Evolutionary conservation across 1,139 yeast species (phyloP).

Genomic region (Kluyveromyces marxianus): DNA sequence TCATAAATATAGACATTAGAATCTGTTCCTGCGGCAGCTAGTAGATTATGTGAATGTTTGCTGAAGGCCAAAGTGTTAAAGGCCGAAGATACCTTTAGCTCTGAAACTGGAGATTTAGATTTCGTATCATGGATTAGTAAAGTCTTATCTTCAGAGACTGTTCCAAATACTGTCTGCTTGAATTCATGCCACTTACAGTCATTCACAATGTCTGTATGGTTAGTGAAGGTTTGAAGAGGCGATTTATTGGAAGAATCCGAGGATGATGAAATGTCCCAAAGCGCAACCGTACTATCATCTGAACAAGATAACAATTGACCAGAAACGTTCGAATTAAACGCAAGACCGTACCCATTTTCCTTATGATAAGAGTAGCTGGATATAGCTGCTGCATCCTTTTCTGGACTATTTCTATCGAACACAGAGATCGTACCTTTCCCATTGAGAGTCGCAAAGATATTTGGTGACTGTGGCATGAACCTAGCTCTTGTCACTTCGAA

Average conservation of each 20-base stretch:
- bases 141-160: slow-evolving; percentile 66
- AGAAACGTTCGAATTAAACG: slow-evolving; percentile 46
- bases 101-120: slow-evolving; percentile 30
- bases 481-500: slow-evolving; percentile 78
- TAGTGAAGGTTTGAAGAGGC: slow-evolving; percentile 28
- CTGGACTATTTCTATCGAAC: slow-evolving; percentile 42
- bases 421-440: slow-evolving; percentile 67
- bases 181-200: slow-evolving; percentile 66
- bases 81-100: slow-evolving; percentile 32
- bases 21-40: slow-evolving; percentile 64
- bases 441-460: slow-evolving; percentile 65
- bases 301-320: slow-evolving; percentile 53
- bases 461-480: slow-evolving; percentile 66
- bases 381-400: slow-evolving; percentile 21
- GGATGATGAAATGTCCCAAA: slow-evolving; percentile 42
- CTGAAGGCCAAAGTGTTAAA: slow-evolving; percentile 63
- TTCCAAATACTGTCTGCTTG: slow-evolving; percentile 44
- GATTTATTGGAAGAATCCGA: slow-evolving; percentile 11
- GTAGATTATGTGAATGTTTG: slow-evolving; percentile 47
- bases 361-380: slow-evolving; percentile 43
- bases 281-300: slow-evolving; percentile 54
- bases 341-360: slow-evolving; percentile 65
- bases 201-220: slow-evolving; percentile 56
- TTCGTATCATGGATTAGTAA: slow-evolving; percentile 57
- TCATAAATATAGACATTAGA: slow-evolving; percentile 60